Evolutionary conservation across 164 flowering plant genomes (phyloP).

Genomic region (Cinnamomum micranthum): DNA sequence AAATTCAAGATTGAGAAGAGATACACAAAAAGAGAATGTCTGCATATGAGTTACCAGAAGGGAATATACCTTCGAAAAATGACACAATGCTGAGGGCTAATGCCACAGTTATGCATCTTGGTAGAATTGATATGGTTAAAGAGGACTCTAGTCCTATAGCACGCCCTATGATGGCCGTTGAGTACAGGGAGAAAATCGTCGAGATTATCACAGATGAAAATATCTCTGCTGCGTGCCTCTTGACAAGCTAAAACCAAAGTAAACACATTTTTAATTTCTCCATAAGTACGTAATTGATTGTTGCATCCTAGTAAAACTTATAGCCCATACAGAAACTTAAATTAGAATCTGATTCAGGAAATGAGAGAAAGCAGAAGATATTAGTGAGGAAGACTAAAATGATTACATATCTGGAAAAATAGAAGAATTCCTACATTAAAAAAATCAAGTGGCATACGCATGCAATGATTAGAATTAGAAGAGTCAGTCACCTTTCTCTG

Average conservation of each 20-base stretch:
- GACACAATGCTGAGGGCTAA: slow-evolving; percentile 96
- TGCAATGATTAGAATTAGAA: not conserved
- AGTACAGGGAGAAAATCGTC: slow-evolving; percentile 83
- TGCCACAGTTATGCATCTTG: slow-evolving; percentile 97
- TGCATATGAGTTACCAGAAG: not conserved
- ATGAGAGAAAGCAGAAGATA: not conserved
- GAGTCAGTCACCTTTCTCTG: slow-evolving; percentile 68
- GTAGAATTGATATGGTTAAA: slow-evolving; percentile 77
- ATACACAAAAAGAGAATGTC: not conserved
- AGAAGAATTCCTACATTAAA: not conserved
- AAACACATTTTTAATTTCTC: not conserved
- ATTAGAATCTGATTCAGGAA: not conserved
- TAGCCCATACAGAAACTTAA: too few species aligned
- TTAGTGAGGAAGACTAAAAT: not conserved
- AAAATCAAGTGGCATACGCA: not conserved
- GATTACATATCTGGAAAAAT: not conserved
- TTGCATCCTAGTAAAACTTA: not conserved
- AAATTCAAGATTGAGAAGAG: not conserved
- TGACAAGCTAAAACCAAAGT: slow-evolving; percentile 56
- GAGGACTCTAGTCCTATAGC: slow-evolving; percentile 67
- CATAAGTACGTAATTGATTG: not conserved
- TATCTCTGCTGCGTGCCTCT: slow-evolving; percentile 98
- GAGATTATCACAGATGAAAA: slow-evolving; percentile 81
- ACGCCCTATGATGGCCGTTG: slow-evolving; percentile 88
- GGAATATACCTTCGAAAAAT: slow-evolving; percentile 71